phyloP scores from a whole-genome alignment of 164 flowering plant species.

The Macadamia tetraphylla region DNA sequence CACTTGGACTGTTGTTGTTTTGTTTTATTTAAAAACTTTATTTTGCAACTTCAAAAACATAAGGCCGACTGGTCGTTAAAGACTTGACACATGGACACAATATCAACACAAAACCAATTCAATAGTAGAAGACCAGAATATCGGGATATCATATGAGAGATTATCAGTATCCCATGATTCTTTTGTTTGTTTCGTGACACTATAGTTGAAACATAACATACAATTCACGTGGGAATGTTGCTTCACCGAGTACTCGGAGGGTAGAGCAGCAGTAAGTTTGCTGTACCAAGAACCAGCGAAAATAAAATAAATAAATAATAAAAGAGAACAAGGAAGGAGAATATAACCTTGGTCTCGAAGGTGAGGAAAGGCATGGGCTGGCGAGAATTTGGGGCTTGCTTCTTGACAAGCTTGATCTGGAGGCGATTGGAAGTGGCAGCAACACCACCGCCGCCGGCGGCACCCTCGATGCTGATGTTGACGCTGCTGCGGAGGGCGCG shows the following conservation, averaged over 20 bases:
- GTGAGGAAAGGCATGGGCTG: constrained; percentile 82
- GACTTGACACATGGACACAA: too few species aligned
- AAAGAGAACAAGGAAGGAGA: not conserved
- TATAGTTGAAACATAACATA: not conserved
- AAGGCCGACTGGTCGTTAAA: too few species aligned
- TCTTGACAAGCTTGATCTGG: constrained; percentile 87
- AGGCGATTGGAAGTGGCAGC: constrained; percentile 33
- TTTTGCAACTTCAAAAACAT: too few species aligned
- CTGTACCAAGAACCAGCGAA: too few species aligned
- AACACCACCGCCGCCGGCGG: constrained; percentile 7
- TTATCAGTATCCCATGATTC: not conserved
- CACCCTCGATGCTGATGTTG: constrained; percentile 39
- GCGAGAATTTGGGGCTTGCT: constrained; percentile 57
- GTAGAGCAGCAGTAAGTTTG: not conserved
- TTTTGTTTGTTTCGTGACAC: not conserved
- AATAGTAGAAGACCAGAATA: not conserved
- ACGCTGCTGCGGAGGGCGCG: constrained; percentile 82
- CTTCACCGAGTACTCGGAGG: constrained; percentile 2
- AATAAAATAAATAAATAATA: too few species aligned
- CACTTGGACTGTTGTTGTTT: not conserved
- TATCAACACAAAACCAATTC: too few species aligned
- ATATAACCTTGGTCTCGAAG: constrained; percentile 55
- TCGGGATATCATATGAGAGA: not conserved
- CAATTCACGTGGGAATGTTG: not conserved
- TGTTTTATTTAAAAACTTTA: too few species aligned